These are phyloP conservation scores for Penicillium maclennaniae DNA, from an alignment of 495 filamentous ascomycete genomes.

Conservation along the genomic window DNA sequence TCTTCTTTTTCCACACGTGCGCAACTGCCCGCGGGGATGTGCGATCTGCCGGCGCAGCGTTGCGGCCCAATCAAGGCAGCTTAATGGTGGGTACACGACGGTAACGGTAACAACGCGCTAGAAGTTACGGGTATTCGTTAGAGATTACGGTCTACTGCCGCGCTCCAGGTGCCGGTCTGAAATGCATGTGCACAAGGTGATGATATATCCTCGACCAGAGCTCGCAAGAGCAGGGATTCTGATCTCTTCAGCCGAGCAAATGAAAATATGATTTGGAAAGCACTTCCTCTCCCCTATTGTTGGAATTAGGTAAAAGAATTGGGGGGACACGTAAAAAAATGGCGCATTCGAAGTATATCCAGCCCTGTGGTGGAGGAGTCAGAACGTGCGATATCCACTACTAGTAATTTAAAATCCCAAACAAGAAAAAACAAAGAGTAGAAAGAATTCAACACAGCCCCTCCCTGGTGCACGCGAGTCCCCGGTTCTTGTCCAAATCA, in stretches of 20 bases:
- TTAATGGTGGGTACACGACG: neutral
- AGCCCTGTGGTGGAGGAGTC: neutral
- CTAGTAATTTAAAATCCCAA: neutral
- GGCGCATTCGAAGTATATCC: conserved; percentile 15
- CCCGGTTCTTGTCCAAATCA: neutral
- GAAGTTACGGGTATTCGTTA: neutral
- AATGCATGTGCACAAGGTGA: conserved; percentile 15
- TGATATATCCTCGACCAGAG: neutral
- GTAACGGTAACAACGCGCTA: neutral
- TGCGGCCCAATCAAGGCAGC: conserved; percentile 9
- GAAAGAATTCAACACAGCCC: conserved; percentile 1
- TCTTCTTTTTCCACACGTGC: conserved; percentile 15
- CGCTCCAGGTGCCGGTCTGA: conserved; percentile 11
- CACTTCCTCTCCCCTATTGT: neutral
- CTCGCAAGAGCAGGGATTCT: neutral
- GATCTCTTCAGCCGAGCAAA: no score
- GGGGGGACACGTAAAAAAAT: conserved; percentile 3
- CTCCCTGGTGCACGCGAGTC: conserved; percentile 2
- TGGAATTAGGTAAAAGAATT: conserved; percentile 17
- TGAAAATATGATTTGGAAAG: no score
- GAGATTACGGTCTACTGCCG: conserved; percentile 4
- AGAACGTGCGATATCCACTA: neutral
- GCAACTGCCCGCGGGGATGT: conserved; percentile 16
- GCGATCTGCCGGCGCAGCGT: conserved; percentile 6
- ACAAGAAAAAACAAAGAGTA: neutral